Conservation (phyloP, 225 moss, liverwort and hornwort species). For the Anthoceros angustus region DNA sequence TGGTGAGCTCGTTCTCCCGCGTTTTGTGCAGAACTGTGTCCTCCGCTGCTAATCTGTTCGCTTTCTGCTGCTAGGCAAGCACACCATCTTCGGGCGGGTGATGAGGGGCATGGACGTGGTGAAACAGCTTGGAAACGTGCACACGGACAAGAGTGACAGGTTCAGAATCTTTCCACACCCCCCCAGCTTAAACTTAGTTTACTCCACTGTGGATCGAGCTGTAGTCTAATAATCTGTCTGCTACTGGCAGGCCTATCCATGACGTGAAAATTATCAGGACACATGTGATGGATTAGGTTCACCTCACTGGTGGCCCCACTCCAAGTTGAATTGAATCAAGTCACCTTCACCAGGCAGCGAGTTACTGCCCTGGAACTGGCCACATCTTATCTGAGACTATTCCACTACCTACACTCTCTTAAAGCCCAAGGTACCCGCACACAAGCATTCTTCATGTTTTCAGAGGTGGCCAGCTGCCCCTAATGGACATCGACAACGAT, state of each 20-base stretch:
- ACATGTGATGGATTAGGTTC: constrained; percentile 1
- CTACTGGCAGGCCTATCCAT: background rate
- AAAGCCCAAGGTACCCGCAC: too few species aligned
- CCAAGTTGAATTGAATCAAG: too few species aligned
- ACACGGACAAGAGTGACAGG: constrained; percentile 49
- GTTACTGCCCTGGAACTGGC: too few species aligned
- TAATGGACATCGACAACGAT: too few species aligned
- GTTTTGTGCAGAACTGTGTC: background rate
- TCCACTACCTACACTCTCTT: too few species aligned
- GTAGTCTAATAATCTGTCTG: background rate
- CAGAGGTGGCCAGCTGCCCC: too few species aligned
- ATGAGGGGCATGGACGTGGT: constrained; percentile 66
- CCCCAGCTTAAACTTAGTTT: too few species aligned
- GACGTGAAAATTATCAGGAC: constrained; percentile 2
- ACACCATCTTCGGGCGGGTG: constrained; percentile 60
- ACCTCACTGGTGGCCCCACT: too few species aligned
- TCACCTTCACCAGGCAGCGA: too few species aligned
- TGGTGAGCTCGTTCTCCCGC: constrained; percentile 25
- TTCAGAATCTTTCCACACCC: background rate
- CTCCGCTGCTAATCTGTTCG: background rate
- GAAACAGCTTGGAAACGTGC: constrained; percentile 29
- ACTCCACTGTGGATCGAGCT: background rate
- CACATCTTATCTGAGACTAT: too few species aligned
- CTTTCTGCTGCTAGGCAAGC: background rate
- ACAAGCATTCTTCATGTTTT: too few species aligned